Evolutionary conservation across 2,329 filamentous ascomycete genomes (phyloP), one percentile per base, ranked within the genome.

Genomic region (Aspergillus pseudotamarii): DNA sequence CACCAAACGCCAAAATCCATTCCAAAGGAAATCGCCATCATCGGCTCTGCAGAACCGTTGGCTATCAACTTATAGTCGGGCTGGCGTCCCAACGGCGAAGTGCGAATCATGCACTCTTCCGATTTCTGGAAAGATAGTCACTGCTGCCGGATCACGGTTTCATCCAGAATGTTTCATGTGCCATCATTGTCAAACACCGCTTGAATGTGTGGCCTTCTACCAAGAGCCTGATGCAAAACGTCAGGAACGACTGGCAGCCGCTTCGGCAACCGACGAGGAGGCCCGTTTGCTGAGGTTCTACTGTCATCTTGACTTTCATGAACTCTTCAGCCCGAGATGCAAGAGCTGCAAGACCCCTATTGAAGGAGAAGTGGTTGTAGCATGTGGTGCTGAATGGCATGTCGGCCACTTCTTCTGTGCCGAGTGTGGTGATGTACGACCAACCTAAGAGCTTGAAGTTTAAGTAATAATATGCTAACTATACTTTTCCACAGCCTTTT

Each of bases 351-450:
- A 91, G 77, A 99, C 95, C 9, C 94, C 95, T 4, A 99, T 99
- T 72, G 89, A 98, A 69, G 94, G 94, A 48, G 94, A 98, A 79
- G 93, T 98, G 69, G 89, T 97, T 36, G 90, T 97, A 16, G 95
- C 95, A 1, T 92, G 96, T 61, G 95, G 95, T 1, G 88, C 90
- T n/a, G 93, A 97, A 79, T 99, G 93, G 92, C 95, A 99, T 77
- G 91, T 92, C 59, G 95, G 95, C 0, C 95, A 99, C 80, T 99
- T 99, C 82, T 99, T 99, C 85, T 99, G 95, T 75, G 95, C 95
- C 48, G 93, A 99, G 83, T 99, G 95, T 76, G 95, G 95, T 69
- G 94, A 99, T 80, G 81, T 83, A 76, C 64, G 80, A 66, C 61
- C 45, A 14, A 9, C 28, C n/a, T 46, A 56, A 23, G 21, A 12